These are phyloP conservation scores for Umbellularia californica DNA, from an alignment of 164 flowering plant species.

Conservation along the genomic window DNA sequence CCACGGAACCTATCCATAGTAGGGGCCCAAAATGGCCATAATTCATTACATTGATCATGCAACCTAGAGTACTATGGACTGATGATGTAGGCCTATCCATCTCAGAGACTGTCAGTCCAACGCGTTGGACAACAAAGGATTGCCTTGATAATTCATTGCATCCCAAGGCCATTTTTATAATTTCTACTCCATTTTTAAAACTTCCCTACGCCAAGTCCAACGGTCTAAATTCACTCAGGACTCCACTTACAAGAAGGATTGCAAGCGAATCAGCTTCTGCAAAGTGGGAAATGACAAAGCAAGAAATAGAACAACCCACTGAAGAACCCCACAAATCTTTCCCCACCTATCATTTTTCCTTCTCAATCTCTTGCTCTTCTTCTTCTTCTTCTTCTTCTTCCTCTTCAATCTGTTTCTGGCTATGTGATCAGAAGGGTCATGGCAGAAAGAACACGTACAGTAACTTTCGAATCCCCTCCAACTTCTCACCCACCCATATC, in stretches of 20 bases:
- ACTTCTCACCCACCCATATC: slow-evolving; percentile 20
- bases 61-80: background rate
- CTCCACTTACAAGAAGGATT: slow-evolving; percentile 25
- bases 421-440: background rate
- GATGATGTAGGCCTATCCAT: background rate
- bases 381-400: slow-evolving; percentile 2
- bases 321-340: slow-evolving; percentile 6
- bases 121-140: no score
- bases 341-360: slow-evolving; percentile 8
- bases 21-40: background rate
- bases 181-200: background rate
- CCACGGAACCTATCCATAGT: background rate
- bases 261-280: slow-evolving; percentile 15
- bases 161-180: background rate
- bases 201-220: background rate
- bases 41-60: background rate
- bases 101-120: background rate
- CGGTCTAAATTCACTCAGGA: slow-evolving; percentile 1
- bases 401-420: background rate
- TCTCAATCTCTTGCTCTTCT: background rate
- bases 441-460: slow-evolving; percentile 17
- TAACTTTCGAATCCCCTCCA: slow-evolving; percentile 29
- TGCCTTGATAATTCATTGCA: background rate
- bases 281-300: slow-evolving; percentile 51
- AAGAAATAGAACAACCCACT: slow-evolving; percentile 13